These are phyloP conservation scores for Anastatica hierochuntica DNA, from an alignment of 345 rosid species.

Conservation along the genomic window DNA sequence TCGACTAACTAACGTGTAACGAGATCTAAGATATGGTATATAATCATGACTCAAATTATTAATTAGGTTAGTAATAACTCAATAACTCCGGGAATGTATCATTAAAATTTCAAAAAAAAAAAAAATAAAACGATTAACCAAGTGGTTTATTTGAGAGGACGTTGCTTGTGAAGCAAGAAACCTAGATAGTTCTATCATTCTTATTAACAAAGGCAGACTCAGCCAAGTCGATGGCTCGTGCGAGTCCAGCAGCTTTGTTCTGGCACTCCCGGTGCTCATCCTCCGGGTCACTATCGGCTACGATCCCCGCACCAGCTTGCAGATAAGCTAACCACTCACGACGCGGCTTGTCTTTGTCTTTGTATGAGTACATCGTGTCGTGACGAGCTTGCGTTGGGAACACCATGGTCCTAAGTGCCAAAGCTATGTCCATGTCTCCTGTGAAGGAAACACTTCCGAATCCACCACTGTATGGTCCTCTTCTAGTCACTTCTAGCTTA, in stretches of 20 bases:
- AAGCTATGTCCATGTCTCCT: constrained; percentile 85
- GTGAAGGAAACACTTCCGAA: constrained; percentile 73
- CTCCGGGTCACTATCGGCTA: constrained; percentile 68
- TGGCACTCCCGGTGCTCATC: constrained; percentile 75
- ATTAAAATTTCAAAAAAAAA: no score
- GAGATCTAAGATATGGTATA: no score
- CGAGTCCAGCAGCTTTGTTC: constrained; percentile 65
- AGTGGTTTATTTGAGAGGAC: background rate
- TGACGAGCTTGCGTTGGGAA: constrained; percentile 54
- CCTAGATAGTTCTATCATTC: background rate
- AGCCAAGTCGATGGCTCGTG: constrained; percentile 73
- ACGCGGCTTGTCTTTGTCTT: constrained; percentile 34
- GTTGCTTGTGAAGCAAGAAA: constrained; percentile 1
- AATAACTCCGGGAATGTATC: background rate
- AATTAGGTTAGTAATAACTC: background rate
- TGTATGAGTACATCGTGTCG: constrained; percentile 71
- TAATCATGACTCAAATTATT: no score
- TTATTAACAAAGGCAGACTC: constrained; percentile 52
- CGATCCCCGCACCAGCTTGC: constrained; percentile 83
- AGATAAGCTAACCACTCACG: constrained; percentile 79
- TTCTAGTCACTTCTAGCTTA: constrained; percentile 46
- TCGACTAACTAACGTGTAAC: no score
- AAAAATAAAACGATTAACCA: background rate
- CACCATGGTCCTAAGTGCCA: constrained; percentile 65
- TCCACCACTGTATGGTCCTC: constrained; percentile 91